phyloP scores from a whole-genome alignment of 139 green algal species.

The Ettlia oleoabundans region DNA sequence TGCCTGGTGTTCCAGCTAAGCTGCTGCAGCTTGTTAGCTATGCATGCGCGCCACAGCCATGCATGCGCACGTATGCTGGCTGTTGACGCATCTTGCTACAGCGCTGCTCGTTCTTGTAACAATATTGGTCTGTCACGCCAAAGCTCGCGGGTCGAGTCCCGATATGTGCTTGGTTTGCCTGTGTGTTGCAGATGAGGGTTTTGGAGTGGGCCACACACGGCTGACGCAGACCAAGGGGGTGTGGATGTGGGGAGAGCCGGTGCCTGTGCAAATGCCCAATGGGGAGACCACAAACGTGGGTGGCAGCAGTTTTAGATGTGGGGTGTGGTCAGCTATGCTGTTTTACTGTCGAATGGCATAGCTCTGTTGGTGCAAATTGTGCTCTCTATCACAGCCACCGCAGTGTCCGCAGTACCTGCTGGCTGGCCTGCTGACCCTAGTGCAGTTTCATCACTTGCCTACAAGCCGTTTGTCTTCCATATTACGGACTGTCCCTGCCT shows the following conservation, averaged over 20 bases:
- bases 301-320: too few relatives aligned
- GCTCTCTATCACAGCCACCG: too few relatives aligned
- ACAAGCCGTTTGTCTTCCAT: background rate
- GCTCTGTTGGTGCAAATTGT: too few relatives aligned
- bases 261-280: conserved; percentile 35
- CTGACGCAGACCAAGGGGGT: conserved; percentile 94
- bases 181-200: conserved; percentile 75
- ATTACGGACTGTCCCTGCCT: too few relatives aligned
- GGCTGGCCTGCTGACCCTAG: background rate
- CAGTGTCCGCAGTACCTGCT: too few relatives aligned
- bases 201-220: conserved; percentile 92
- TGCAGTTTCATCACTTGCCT: background rate
- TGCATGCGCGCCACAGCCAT: background rate
- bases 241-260: conserved; percentile 89
- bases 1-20: background rate
- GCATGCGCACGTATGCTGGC: too few relatives aligned
- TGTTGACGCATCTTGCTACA: too few relatives aligned
- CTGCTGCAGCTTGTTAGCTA: too few relatives aligned
- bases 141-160: background rate
- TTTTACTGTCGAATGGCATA: too few relatives aligned
- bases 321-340: too few relatives aligned
- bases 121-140: too few relatives aligned
- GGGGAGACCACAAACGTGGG: conserved; percentile 38
- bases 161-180: background rate
- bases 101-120: too few relatives aligned